phyloP scores from a whole-genome alignment of 257 asterid species.

The Mentha longifolia region DNA sequence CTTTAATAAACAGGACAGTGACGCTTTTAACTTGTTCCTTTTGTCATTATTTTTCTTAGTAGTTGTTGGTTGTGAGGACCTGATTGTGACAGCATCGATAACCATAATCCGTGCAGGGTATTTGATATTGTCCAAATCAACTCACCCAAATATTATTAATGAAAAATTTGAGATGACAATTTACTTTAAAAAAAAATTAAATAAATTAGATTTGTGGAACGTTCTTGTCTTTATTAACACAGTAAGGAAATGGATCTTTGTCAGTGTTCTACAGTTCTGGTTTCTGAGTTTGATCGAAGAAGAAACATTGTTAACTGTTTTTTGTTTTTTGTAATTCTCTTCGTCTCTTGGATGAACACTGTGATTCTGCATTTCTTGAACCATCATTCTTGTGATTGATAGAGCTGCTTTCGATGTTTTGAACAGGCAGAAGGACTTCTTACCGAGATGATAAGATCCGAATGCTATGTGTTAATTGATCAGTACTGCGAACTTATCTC shows the following conservation, averaged over 20 bases:
- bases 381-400: conserved; percentile 18
- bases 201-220: no score
- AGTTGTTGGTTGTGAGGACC: not conserved
- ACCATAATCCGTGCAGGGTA: not conserved
- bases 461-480: conserved; percentile 70
- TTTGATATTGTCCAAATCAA: not conserved
- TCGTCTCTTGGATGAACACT: not conserved
- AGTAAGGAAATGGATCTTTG: not conserved
- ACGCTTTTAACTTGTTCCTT: not conserved
- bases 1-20: not conserved
- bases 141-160: not conserved
- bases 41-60: not conserved
- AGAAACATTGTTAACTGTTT: not conserved
- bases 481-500: conserved; percentile 51
- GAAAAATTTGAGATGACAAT: not conserved
- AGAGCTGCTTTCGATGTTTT: conserved; percentile 5
- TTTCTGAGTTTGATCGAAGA: not conserved
- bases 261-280: not conserved
- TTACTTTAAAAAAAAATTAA: not conserved
- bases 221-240: not conserved
- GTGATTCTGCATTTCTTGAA: not conserved
- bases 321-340: not conserved
- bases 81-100: not conserved
- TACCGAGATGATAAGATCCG: conserved; percentile 59
- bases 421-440: conserved; percentile 81